Percentiles rank a stretch among this genome's conserved stretches.
Evolutionary conservation across 2,329 filamentous ascomycete genomes (phyloP).

Genomic region (Epichloe uncinata): DNA sequence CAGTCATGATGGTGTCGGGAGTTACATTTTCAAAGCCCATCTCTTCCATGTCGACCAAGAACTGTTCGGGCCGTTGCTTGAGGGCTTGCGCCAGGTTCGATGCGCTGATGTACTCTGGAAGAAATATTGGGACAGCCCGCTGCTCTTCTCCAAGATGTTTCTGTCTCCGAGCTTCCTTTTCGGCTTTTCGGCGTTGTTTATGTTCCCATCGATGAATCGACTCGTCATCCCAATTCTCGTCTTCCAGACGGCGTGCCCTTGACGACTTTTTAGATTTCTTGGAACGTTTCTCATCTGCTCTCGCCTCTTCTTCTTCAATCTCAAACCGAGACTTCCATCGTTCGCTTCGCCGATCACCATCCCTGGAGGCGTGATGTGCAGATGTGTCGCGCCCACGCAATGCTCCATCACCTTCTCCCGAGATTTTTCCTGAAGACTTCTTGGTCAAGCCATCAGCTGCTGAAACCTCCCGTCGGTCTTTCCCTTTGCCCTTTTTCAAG

Average conservation of each 20-base stretch:
- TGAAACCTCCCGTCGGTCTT: background rate
- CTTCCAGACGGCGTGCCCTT: slow-evolving; percentile 8
- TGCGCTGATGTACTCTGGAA: slow-evolving; percentile 91
- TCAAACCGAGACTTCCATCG: slow-evolving; percentile 20
- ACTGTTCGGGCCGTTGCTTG: slow-evolving; percentile 55
- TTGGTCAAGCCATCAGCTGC: background rate
- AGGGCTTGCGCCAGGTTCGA: slow-evolving; percentile 65
- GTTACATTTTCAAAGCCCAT: slow-evolving; percentile 82
- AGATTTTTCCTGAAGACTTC: background rate
- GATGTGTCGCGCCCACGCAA: background rate
- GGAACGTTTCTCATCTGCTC: slow-evolving; percentile 9
- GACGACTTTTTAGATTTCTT: slow-evolving; percentile 14
- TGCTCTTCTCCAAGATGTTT: slow-evolving; percentile 28
- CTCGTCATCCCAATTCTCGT: slow-evolving; percentile 28
- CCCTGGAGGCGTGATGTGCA: background rate
- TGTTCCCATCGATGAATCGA: slow-evolving; percentile 22
- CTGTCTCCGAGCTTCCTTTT: slow-evolving; percentile 27
- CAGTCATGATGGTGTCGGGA: slow-evolving; percentile 74
- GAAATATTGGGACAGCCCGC: slow-evolving; percentile 46
- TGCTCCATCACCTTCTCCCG: background rate
- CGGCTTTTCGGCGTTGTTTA: slow-evolving; percentile 27
- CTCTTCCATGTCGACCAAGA: slow-evolving; percentile 62
- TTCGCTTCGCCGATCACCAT: slow-evolving; percentile 9
- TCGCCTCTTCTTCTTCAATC: slow-evolving; percentile 13
- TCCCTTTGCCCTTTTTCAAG: slow-evolving; percentile 6